A percentile compares a stretch with the other conserved stretches of the same genome.
Conservation (phyloP, 2,329 filamentous ascomycete genomes). For the Fusarium sterilihyphosum region DNA sequence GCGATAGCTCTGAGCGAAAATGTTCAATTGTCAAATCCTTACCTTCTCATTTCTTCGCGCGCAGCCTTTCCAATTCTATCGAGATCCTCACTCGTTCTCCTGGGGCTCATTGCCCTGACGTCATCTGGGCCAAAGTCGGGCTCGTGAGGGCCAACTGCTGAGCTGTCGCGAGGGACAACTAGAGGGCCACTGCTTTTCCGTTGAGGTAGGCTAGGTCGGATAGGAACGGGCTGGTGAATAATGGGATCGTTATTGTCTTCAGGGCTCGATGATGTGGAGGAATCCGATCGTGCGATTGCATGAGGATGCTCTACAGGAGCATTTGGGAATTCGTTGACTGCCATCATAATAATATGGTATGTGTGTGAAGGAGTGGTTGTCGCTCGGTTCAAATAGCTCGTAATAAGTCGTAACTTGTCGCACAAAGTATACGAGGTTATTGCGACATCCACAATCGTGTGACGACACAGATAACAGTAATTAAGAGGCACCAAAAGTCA, state of each 20-base stretch:
- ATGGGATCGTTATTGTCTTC: constrained; percentile 51
- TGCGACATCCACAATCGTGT: constrained; percentile 15
- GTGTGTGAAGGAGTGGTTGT: background rate
- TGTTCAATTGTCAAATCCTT: constrained; percentile 33
- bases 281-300: constrained; percentile 53
- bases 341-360: constrained; percentile 27
- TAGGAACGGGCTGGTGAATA: constrained; percentile 62
- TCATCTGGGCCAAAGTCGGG: constrained; percentile 86
- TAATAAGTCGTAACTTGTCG: constrained; percentile 20
- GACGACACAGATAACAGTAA: background rate
- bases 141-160: constrained; percentile 76
- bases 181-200: constrained; percentile 85
- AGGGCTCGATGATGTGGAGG: constrained; percentile 45
- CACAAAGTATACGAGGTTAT: constrained; percentile 4
- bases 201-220: constrained; percentile 74
- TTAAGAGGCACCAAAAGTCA: background rate
- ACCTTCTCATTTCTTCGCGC: constrained; percentile 71
- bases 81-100: constrained; percentile 89
- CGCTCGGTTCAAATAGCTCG: background rate
- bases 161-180: constrained; percentile 81
- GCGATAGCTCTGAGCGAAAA: constrained; percentile 6
- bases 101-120: constrained; percentile 92
- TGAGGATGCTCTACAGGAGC: constrained; percentile 41
- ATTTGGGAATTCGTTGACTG: constrained; percentile 40
- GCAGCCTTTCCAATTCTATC: constrained; percentile 88